Conservation (phyloP, 768 basidiomycete genomes). For the Astraeus odoratus region DNA sequence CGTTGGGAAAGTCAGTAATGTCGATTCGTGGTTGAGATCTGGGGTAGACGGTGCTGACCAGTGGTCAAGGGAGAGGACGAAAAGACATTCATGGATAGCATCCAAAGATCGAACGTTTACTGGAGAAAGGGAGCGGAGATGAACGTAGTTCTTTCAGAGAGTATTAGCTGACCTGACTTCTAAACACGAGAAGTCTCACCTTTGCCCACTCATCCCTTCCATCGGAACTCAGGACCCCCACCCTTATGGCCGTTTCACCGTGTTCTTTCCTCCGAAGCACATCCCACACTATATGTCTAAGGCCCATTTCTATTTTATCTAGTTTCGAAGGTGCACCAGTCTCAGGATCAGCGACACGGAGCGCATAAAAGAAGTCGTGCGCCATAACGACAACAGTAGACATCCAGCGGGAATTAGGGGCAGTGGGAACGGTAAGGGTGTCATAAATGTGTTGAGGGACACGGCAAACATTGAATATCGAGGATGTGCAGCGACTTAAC, state of each 20-base stretch:
- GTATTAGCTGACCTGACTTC: not conserved
- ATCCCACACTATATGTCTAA: constrained; percentile 48
- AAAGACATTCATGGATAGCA: constrained; percentile 65
- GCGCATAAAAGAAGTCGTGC: constrained; percentile 72
- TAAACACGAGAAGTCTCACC: constrained; percentile 33
- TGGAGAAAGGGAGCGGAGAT: constrained; percentile 61
- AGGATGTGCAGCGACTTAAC: constrained; percentile 50
- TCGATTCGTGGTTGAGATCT: constrained; percentile 8
- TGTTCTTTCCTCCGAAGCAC: constrained; percentile 41
- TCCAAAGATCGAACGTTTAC: constrained; percentile 54
- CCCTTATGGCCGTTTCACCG: constrained; percentile 51
- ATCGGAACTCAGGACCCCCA: constrained; percentile 75
- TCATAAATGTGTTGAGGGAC: constrained; percentile 68
- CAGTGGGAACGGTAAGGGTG: constrained; percentile 37
- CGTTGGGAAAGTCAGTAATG: constrained; percentile 31
- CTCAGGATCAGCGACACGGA: constrained; percentile 48
- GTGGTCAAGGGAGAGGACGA: constrained; percentile 78
- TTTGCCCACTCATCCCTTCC: constrained; percentile 76
- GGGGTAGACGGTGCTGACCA: constrained; percentile 38
- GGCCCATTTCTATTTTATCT: constrained; percentile 37
- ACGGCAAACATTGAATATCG: constrained; percentile 72
- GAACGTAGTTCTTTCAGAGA: constrained; percentile 54
- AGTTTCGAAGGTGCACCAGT: constrained; percentile 27
- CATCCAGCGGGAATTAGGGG: constrained; percentile 29
- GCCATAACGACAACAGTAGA: constrained; percentile 62